phyloP scores from a whole-genome alignment of 768 basidiomycete genomes.

The Rhizopogon roseolus region DNA sequence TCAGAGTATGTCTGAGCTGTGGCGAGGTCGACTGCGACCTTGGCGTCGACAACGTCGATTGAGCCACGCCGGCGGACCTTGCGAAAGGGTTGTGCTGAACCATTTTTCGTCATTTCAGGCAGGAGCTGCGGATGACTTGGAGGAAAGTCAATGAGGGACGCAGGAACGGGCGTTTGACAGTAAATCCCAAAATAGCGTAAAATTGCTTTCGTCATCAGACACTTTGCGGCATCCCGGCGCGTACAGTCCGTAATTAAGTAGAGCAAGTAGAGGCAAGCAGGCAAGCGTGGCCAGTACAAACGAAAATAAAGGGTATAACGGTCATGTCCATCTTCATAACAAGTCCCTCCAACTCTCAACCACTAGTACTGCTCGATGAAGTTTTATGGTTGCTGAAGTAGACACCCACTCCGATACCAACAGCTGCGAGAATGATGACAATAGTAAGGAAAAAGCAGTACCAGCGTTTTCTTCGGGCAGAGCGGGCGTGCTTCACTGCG shows the following conservation, averaged over 20 bases:
- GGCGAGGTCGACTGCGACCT: slow-evolving; percentile 82
- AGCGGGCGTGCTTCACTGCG: slow-evolving; percentile 64
- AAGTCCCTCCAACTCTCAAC: not conserved
- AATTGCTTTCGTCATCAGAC: not conserved
- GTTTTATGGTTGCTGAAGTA: slow-evolving; percentile 16
- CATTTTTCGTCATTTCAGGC: slow-evolving; percentile 9
- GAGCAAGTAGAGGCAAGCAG: not conserved
- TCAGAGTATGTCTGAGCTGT: slow-evolving; percentile 85
- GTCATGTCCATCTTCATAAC: not conserved
- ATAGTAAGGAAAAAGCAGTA: slow-evolving; percentile 73
- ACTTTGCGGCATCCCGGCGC: not conserved
- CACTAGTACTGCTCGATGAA: not conserved
- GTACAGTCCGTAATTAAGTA: not conserved
- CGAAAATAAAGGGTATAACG: not conserved
- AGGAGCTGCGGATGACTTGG: not conserved
- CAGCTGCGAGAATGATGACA: slow-evolving; percentile 49
- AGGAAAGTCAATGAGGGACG: not conserved
- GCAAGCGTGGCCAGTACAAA: not conserved
- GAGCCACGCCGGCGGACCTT: slow-evolving; percentile 44
- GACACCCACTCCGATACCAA: slow-evolving; percentile 24
- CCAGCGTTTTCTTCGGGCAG: slow-evolving; percentile 79
- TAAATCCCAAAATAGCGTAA: not conserved
- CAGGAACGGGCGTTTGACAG: not conserved
- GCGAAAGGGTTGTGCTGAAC: slow-evolving; percentile 23
- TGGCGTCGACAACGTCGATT: slow-evolving; percentile 74